Percentiles rank a stretch among this genome's conserved stretches.
Evolutionary conservation across 805 yeast species (phyloP).

Genomic region (Sugiyamaella marilandica): DNA sequence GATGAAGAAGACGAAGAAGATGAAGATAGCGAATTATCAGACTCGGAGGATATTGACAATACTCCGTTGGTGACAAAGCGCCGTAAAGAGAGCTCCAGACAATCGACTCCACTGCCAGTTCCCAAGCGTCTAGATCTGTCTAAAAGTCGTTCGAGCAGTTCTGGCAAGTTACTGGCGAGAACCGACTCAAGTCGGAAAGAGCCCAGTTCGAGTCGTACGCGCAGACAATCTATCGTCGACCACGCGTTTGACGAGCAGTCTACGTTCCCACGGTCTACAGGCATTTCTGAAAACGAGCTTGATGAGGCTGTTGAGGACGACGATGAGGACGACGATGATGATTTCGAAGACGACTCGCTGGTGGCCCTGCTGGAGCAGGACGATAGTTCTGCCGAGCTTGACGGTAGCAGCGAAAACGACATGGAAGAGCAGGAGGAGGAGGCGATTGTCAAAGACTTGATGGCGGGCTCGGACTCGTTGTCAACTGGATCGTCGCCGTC

Average conservation of each 20-base stretch:
- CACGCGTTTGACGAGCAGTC: slow-evolving; percentile 31
- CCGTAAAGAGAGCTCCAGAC: neutral
- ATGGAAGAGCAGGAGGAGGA: slow-evolving; percentile 36
- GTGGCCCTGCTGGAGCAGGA: slow-evolving; percentile 35
- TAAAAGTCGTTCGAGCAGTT: slow-evolving; percentile 8
- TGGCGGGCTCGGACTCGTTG: slow-evolving; percentile 21
- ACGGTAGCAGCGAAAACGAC: slow-evolving; percentile 34
- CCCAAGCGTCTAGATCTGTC: slow-evolving; percentile 22
- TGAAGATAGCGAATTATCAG: slow-evolving; percentile 10
- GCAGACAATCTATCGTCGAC: slow-evolving; percentile 12
- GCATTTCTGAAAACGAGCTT: slow-evolving; percentile 44
- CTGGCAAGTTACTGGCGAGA: slow-evolving; percentile 6
- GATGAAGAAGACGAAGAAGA: slow-evolving; percentile 37
- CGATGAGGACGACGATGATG: slow-evolving; percentile 44
- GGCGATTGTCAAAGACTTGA: slow-evolving; percentile 33
- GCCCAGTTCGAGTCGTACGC: neutral
- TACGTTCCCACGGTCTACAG: slow-evolving; percentile 19
- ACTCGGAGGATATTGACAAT: slow-evolving; percentile 7
- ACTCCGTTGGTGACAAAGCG: neutral
- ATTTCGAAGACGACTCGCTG: slow-evolving; percentile 44
- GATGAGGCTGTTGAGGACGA: slow-evolving; percentile 19
- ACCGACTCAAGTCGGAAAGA: neutral
- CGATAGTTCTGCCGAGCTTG: slow-evolving; percentile 41
- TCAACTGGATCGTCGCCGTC: slow-evolving; percentile 17
- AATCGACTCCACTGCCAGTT: slow-evolving; percentile 14